phyloP scores from a whole-genome alignment of 2,329 filamentous ascomycete species.

The Diatrype stigma region DNA sequence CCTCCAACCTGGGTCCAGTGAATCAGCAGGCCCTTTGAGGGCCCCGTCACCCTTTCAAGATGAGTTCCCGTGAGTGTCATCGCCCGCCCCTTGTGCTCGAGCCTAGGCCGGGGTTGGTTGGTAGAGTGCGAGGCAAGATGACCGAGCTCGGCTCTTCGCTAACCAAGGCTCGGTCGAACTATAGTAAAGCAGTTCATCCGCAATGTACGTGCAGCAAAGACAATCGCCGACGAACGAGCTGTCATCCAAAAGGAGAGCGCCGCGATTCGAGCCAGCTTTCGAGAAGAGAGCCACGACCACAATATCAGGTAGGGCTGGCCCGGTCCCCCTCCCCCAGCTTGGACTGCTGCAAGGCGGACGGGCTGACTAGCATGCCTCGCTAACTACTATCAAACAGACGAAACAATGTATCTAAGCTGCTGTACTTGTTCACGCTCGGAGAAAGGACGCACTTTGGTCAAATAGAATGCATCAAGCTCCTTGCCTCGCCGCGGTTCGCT shows the following conservation, averaged over 20 bases:
- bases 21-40: conserved; percentile 25
- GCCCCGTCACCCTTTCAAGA: conserved; percentile 20
- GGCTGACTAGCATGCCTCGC: conserved; percentile 7
- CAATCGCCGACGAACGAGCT: conserved; percentile 95
- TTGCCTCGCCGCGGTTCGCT: conserved; percentile 94
- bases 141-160: not conserved
- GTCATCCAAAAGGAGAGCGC: conserved; percentile 99
- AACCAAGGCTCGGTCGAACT: conserved; percentile 5
- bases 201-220: conserved; percentile 97
- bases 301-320: conserved; percentile 60
- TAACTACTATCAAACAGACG: conserved; percentile 52
- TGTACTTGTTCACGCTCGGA: conserved; percentile 96
- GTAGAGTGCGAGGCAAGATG: too few relatives aligned
- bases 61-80: conserved; percentile 29
- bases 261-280: conserved; percentile 93
- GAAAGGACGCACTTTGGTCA: conserved; percentile 98
- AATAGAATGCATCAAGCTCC: conserved; percentile 96
- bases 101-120: not conserved
- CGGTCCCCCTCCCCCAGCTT: too few relatives aligned
- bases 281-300: conserved; percentile 92
- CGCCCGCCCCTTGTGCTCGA: not conserved
- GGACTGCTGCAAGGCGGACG: too few relatives aligned
- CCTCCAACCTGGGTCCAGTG: conserved; percentile 7
- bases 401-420: conserved; percentile 97
- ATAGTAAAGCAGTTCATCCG: conserved; percentile 99